Evolutionary conservation across 495 filamentous ascomycete genomes (phyloP).

Genomic region (Penicillium tannophilum): DNA sequence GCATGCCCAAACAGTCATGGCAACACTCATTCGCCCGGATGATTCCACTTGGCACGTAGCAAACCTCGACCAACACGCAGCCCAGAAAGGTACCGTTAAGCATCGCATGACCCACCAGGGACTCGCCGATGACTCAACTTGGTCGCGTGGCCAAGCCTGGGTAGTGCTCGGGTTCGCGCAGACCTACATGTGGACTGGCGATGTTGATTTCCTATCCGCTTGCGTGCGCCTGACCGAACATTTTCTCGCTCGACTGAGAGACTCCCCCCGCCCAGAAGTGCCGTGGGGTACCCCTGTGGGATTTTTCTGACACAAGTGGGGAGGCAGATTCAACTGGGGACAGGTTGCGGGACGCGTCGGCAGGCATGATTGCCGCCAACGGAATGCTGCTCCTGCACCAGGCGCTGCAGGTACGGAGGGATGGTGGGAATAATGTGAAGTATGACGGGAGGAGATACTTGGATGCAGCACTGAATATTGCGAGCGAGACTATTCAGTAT

Average conservation of each 20-base stretch:
- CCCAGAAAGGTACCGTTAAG: too few species aligned
- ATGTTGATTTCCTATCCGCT: slow-evolving; percentile 39
- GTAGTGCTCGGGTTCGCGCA: slow-evolving; percentile 48
- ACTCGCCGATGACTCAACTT: slow-evolving; percentile 40
- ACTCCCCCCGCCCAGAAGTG: background rate
- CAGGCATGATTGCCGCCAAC: slow-evolving; percentile 45
- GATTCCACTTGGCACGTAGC: slow-evolving; percentile 36
- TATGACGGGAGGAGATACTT: slow-evolving; percentile 3
- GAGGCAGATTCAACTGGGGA: background rate
- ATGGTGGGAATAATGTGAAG: too few species aligned
- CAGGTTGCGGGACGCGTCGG: slow-evolving; percentile 40
- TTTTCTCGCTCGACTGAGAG: slow-evolving; percentile 30
- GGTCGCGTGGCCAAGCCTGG: slow-evolving; percentile 52
- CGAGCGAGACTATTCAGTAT: background rate
- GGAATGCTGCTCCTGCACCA: slow-evolving; percentile 37
- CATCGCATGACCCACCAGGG: slow-evolving; percentile 35
- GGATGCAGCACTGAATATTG: background rate
- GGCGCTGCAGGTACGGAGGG: too few species aligned
- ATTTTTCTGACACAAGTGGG: slow-evolving; percentile 40
- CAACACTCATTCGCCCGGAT: too few species aligned
- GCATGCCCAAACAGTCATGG: too few species aligned
- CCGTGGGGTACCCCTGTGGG: slow-evolving; percentile 38
- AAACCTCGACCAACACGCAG: slow-evolving; percentile 31
- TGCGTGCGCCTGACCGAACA: slow-evolving; percentile 29
- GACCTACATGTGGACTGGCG: slow-evolving; percentile 46